phyloP scores from a whole-genome alignment of 805 yeast genomes.

The Cyberlindnera sargentensis region DNA sequence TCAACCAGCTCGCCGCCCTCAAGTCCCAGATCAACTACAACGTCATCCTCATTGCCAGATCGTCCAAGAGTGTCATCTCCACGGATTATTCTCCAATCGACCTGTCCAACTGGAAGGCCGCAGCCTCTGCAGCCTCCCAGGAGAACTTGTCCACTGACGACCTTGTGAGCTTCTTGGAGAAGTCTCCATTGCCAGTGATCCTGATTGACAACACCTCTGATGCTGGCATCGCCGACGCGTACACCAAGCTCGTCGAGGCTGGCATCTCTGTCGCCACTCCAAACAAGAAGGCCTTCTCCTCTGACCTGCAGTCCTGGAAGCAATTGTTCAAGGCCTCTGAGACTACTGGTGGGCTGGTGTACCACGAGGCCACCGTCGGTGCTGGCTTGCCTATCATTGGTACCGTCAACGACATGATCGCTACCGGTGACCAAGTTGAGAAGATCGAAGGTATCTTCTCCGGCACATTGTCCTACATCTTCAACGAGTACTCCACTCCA shows the following conservation, averaged over 20 bases:
- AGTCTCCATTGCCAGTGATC: constrained; percentile 68
- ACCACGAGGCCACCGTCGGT: constrained; percentile 98
- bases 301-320: constrained; percentile 69
- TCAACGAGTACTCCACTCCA: constrained; percentile 82
- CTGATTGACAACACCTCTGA: constrained; percentile 93
- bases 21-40: constrained; percentile 59
- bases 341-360: constrained; percentile 58
- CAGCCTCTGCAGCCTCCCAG: constrained; percentile 37
- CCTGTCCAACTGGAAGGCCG: constrained; percentile 48
- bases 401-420: constrained; percentile 78
- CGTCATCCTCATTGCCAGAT: constrained; percentile 73
- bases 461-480: constrained; percentile 91
- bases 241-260: constrained; percentile 62
- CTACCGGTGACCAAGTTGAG: constrained; percentile 89
- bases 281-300: constrained; percentile 93
- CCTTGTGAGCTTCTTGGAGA: constrained; percentile 54
- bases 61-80: constrained; percentile 62
- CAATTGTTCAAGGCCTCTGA: constrained; percentile 53
- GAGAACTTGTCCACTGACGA: constrained; percentile 46
- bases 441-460: constrained; percentile 95
- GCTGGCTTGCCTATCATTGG: constrained; percentile 95
- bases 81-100: constrained; percentile 67
- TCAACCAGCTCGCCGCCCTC: constrained; percentile 66
- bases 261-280: constrained; percentile 97
- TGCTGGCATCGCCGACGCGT: constrained; percentile 65